Evolutionary conservation across 208 protist species (phyloP).

Genomic region (Phytomonas sp.): DNA sequence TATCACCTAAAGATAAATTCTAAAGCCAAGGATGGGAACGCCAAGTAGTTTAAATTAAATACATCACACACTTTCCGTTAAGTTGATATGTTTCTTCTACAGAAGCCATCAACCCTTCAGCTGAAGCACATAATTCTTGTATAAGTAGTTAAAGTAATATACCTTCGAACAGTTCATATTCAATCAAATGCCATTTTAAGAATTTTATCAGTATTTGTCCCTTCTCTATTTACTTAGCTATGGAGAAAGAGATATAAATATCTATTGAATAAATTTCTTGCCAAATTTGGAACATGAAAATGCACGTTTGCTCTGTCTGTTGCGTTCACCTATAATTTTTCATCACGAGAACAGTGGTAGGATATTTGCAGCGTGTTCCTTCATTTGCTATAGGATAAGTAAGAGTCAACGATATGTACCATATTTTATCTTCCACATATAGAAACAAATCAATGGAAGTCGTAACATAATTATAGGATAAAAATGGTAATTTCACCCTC

Average conservation of each 20-base stretch:
- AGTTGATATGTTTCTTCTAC: not conserved
- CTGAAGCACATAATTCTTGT: not conserved
- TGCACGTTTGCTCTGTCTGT: too few relatives aligned
- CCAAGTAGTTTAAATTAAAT: not conserved
- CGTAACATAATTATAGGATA: too few relatives aligned
- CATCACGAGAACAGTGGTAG: too few relatives aligned
- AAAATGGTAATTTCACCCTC: not conserved
- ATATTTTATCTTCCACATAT: too few relatives aligned
- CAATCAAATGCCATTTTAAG: not conserved
- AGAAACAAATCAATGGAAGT: too few relatives aligned
- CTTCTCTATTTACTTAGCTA: not conserved
- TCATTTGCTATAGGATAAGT: too few relatives aligned
- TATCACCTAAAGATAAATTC: not conserved
- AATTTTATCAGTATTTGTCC: conserved; percentile 4
- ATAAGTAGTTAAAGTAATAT: not conserved
- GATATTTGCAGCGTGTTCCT: too few relatives aligned
- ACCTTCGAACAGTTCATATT: not conserved
- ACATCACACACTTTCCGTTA: not conserved
- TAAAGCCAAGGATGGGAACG: not conserved
- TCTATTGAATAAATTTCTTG: not conserved
- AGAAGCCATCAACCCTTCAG: not conserved
- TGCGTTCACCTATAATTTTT: too few relatives aligned
- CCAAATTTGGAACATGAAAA: not conserved
- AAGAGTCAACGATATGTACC: too few relatives aligned
- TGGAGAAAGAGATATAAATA: not conserved